Base-by-base conservation (phyloP, 768 basidiomycete genomes). In the Lactifluus piperatus region DNA sequence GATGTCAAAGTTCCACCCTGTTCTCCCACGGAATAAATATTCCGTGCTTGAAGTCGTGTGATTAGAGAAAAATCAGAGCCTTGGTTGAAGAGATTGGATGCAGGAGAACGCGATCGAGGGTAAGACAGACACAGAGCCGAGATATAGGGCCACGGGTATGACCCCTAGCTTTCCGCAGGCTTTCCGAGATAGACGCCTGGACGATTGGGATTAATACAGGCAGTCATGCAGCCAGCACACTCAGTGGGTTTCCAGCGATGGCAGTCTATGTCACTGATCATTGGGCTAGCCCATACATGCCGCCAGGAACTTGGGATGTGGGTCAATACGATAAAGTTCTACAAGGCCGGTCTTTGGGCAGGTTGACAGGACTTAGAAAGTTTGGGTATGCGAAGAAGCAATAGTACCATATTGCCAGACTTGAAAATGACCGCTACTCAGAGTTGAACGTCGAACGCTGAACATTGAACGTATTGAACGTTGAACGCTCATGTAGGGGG, bases 161-260 rank as follows among this genome's bases (percentile, higher is more conserved):
- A 36, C 13, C 26, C 34, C 26, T 52, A 16, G 3, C 36, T 32
- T 60, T 61, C 60, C 60, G 60, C 22, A 14, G 0, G 16, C 0
- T 34, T 61, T 52, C 60, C 60, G 60, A 56, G 50, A 51, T 51
- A 30, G 39, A 41, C 49, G 34, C 41, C 24, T n/a, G 30, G 20
- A 22, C 24, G 36, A 56, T 39, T 27, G 36, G n/a, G 54, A 51
- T 43, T 37, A 2, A n/a, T n/a, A n/a, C n/a, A n/a, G n/a, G n/a
- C n/a, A n/a, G n/a, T n/a, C n/a, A n/a, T n/a, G 46, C 13, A 0
- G 29, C 22, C 22, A 45, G 22, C 22, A 24, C 22, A 24, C 32
- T 20, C 47, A 11, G 30, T 11, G 18, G 46, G 5, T 22, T 26
- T 18, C 27, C 18, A 8, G 39, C 37, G 22, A 52, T 32, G 36